phyloP scores from a whole-genome alignment of 2,329 filamentous ascomycete species.

The Hypoxylon sp. region DNA sequence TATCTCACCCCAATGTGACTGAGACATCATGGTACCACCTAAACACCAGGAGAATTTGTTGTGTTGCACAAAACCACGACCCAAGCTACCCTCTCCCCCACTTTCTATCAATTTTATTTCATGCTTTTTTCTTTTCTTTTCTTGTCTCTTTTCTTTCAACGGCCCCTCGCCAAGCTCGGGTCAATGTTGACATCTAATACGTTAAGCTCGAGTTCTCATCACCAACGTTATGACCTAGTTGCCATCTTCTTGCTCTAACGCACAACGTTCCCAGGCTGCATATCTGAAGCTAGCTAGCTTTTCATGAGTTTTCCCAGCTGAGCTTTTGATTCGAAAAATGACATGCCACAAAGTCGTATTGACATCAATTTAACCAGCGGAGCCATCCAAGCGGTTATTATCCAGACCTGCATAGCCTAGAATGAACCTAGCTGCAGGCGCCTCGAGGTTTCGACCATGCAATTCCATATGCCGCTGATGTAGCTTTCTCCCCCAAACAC shows the following conservation, averaged over 20 bases:
- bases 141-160: not conserved
- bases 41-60: conserved; percentile 33
- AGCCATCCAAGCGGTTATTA: conserved; percentile 30
- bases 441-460: conserved; percentile 27
- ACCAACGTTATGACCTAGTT: conserved; percentile 9
- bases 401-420: conserved; percentile 40
- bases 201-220: conserved; percentile 3
- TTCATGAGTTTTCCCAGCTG: not conserved
- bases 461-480: conserved; percentile 25
- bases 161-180: not conserved
- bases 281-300: not conserved
- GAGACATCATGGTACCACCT: conserved; percentile 27
- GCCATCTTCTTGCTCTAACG: conserved; percentile 6
- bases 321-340: conserved; percentile 24
- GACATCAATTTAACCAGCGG: conserved; percentile 38
- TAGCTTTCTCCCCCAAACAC: conserved; percentile 29
- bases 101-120: conserved; percentile 1
- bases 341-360: conserved; percentile 34
- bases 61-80: conserved; percentile 10
- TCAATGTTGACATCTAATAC: conserved; percentile 23
- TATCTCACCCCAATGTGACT: conserved; percentile 24
- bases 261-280: not conserved
- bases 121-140: not conserved
- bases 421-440: conserved; percentile 21
- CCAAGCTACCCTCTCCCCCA: conserved; percentile 10